Percentiles rank a stretch among this genome's conserved stretches.
Evolutionary conservation across 106 monocot species (phyloP).

Genomic region (Dioscorea zingiberensis): DNA sequence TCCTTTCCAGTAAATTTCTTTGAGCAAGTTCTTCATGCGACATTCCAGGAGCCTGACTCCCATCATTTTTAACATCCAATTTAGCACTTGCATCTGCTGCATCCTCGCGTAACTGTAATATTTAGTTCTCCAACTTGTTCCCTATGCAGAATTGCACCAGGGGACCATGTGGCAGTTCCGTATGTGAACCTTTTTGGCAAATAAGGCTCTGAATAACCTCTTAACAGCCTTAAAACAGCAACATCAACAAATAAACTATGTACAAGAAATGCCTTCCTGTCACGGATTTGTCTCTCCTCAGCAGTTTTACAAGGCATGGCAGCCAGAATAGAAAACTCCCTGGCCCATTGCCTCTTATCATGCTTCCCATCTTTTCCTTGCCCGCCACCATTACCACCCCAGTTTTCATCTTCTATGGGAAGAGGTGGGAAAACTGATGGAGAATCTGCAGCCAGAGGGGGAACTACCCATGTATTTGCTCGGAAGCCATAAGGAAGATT

Average conservation of each 20-base stretch:
- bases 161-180: conserved; percentile 14
- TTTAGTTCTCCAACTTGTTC: conserved; percentile 65
- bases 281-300: conserved; percentile 87
- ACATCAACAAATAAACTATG: conserved; percentile 88
- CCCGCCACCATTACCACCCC: conserved; percentile 86
- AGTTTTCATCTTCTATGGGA: conserved; percentile 78
- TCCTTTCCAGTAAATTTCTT: conserved; percentile 79
- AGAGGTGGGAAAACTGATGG: conserved; percentile 63
- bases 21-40: conserved; percentile 48
- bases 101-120: conserved; percentile 63
- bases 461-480: conserved; percentile 96
- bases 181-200: conserved; percentile 10
- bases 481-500: conserved; percentile 98
- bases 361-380: conserved; percentile 76
- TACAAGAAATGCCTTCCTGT: conserved; percentile 86
- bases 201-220: conserved; percentile 42
- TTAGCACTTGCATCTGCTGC: conserved; percentile 56
- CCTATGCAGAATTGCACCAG: conserved; percentile 20
- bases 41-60: conserved; percentile 37
- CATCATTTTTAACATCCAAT: conserved; percentile 59
- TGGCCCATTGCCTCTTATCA: conserved; percentile 62
- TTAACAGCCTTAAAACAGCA: conserved; percentile 75
- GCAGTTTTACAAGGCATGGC: conserved; percentile 86
- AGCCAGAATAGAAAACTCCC: conserved; percentile 69
- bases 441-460: conserved; percentile 61